Evolutionary conservation across 345 rosid genomes (phyloP), one percentile per base, ranked within the genome.

Genomic region (Gossypium mustelinum): DNA sequence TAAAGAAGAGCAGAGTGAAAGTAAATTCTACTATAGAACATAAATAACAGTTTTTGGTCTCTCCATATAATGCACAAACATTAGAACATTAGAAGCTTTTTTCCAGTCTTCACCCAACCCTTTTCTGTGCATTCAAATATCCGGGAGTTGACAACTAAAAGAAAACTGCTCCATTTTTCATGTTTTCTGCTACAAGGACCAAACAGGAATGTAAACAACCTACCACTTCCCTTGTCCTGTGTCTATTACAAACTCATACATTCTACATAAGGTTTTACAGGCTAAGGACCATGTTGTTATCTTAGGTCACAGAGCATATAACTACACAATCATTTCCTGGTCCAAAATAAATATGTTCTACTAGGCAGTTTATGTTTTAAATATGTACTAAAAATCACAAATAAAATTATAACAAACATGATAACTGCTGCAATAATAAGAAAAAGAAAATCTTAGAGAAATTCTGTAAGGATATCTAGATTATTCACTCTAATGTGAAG

Each of bases 201-300:
- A 68, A 48, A 11, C 41, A 47, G 14, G 1, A 24, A 25, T 22
- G 72, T 47, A 47, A 68, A 68, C 41, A 68, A 48, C 56, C 56
- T 47, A 67, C 1, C 39, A 22, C 71, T 67, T 67, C 41, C 55
- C 25, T 45, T 12, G 16, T 5, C 18, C 11, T 22, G 56, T 47
- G 14, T 68, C 56, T 24, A 68, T 24, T n/a, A 67, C 55, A 22
- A 67, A 41, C 24, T 27, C 58, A 50, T 50, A 48, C 72, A 25
- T 68, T 9, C 73, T 69, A 68, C 41, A 68, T 68, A 51, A 9
- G 73, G 45, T 50, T 51, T 51, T 69, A 29, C 47, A 29, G 4
- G 59, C 59, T 50, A 47, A 47, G 57, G 56, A 7, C 44, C 44
- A 61, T 6, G 44, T 7, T 6, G 44, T 14, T 13, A 61, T 13